phyloP scores from a whole-genome alignment of 805 yeast genomes.

The Yamadazyma laniorum region DNA sequence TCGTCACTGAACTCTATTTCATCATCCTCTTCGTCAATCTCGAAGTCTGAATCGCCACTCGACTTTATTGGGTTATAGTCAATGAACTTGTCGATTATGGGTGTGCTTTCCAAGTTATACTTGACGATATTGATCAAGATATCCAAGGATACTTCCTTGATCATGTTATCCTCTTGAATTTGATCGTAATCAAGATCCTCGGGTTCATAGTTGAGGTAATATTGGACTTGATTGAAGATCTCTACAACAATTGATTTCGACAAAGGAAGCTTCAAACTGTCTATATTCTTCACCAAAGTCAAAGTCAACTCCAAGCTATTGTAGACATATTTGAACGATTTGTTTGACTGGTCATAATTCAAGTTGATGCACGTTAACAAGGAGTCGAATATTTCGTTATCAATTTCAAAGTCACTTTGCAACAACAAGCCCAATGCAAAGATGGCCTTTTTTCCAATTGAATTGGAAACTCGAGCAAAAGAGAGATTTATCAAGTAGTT shows the following conservation, averaged over 20 bases:
- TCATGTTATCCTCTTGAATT: conserved; percentile 41
- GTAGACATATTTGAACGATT: conserved; percentile 15
- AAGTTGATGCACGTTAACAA: conserved; percentile 16
- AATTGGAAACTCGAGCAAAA: conserved; percentile 35
- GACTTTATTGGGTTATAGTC: conserved; percentile 31
- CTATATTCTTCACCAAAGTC: conserved; percentile 13
- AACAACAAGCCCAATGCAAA: conserved; percentile 46
- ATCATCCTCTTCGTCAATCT: conserved; percentile 36
- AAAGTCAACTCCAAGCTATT: conserved; percentile 9
- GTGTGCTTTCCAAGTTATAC: background rate
- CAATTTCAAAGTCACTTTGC: conserved; percentile 16
- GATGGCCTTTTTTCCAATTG: conserved; percentile 48
- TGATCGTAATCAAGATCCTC: conserved; percentile 46
- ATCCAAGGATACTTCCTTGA: conserved; percentile 51
- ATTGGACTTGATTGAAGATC: conserved; percentile 19
- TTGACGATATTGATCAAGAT: conserved; percentile 33
- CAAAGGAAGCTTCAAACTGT: conserved; percentile 5
- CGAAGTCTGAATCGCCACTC: conserved; percentile 33
- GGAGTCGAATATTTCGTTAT: conserved; percentile 14
- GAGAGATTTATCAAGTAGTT: conserved; percentile 34
- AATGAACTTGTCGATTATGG: conserved; percentile 20
- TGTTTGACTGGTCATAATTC: conserved; percentile 15
- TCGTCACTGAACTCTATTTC: conserved; percentile 40
- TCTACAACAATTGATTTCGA: conserved; percentile 3
- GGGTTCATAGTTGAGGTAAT: conserved; percentile 15